Base-by-base conservation (phyloP, 2,329 filamentous ascomycete species). In the Pseudogymnoascus sp. region DNA sequence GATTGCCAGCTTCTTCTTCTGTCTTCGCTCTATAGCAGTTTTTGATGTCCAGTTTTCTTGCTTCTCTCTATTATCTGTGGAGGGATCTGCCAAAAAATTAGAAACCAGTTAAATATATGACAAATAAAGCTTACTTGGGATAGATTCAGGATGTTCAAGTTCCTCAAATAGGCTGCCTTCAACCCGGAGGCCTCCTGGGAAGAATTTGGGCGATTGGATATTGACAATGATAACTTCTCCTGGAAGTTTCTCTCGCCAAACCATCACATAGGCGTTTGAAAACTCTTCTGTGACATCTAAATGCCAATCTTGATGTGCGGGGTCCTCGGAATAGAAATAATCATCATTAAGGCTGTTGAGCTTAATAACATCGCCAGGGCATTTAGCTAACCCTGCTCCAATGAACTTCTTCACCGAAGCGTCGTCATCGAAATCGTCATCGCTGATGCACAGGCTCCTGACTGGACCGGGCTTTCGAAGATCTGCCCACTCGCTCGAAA, bases 11-110 rank as follows among this genome's bases (percentile, higher is more conserved):
- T 38, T 42, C 29, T 29, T 29, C 21, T 7, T 38, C 21, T 27
- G 58, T 41, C 25, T 42, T 33, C 25, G 41, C 25, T 33, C 44
- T 41, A 31, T 38, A 7, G 42, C n/a, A 41, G 61, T 61, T 33
- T 33, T 48, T 36, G 69, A 61, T 35, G 69, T 72, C 60, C 71
- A 69, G 17, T 51, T 58, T 4, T 65, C 42, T 64, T 68, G 67
- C 65, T 69, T 71, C 1, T 64, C n/a, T 36, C 68, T 63, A 60
- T 69, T 62, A 1, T 65, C 61, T 31, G 65, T 64, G 21, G 64
- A 41, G 3, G 48, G 60, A 64, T 71, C 70, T 71, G 38, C 13
- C 31, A 58, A 17, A 7, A 7, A 42, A 38, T 63, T 61, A 59
- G 60, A 33, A 27, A 17, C 17, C 5, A 5, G 5, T 29, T 17